Evolutionary conservation across 2,329 filamentous ascomycete genomes (phyloP).

Genomic region (Aureobasidium lini): DNA sequence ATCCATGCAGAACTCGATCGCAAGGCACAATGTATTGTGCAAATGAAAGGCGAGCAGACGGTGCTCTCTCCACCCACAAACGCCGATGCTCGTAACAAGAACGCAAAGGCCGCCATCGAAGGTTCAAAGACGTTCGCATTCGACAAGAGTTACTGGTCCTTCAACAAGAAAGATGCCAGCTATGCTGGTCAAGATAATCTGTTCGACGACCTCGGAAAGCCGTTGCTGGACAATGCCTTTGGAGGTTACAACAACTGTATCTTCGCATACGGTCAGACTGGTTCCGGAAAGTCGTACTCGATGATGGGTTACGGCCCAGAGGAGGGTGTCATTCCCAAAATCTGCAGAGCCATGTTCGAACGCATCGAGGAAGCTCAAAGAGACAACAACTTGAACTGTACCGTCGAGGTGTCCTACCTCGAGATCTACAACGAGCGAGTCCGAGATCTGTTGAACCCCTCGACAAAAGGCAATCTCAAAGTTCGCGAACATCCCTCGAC

Average conservation of each 20-base stretch:
- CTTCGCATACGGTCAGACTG: conserved; percentile 97
- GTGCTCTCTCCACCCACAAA: conserved; percentile 65
- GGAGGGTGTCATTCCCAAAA: conserved; percentile 88
- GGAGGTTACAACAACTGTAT: conserved; percentile 99
- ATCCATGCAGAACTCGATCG: conserved; percentile 70
- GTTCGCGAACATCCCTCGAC: conserved; percentile 97
- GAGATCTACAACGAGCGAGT: conserved; percentile 99
- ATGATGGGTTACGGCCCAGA: conserved; percentile 99
- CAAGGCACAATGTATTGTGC: conserved; percentile 90
- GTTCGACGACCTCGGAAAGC: conserved; percentile 79
- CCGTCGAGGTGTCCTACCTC: conserved; percentile 94
- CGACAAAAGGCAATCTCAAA: conserved; percentile 92
- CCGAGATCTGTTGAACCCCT: conserved; percentile 86
- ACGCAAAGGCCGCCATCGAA: conserved; percentile 54
- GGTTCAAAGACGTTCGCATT: conserved; percentile 86
- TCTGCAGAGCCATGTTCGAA: conserved; percentile 96
- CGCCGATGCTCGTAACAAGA: conserved; percentile 54
- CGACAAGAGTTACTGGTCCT: conserved; percentile 97
- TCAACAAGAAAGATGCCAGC: conserved; percentile 69
- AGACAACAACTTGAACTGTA: conserved; percentile 75
- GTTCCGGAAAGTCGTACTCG: conserved; percentile 96
- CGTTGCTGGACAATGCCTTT: conserved; percentile 94
- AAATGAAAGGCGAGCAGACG: conserved; percentile 92
- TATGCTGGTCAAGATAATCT: conserved; percentile 88
- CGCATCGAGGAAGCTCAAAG: conserved; percentile 62